phyloP scores from a whole-genome alignment of 352 stramenopile genomes.

The Pythium catenulatum region DNA sequence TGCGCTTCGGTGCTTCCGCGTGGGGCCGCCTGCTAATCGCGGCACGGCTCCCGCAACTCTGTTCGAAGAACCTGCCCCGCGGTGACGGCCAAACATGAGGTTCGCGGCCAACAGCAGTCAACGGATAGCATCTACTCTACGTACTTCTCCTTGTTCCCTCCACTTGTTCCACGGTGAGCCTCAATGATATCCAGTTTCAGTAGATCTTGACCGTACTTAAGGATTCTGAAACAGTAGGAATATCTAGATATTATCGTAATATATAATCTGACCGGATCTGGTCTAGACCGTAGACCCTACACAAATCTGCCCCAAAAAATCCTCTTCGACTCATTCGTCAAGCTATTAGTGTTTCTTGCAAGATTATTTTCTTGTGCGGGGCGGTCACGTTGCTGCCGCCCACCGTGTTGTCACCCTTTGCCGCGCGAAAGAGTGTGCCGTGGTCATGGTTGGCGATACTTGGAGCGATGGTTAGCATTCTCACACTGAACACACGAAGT shows the following conservation, averaged over 20 bases:
- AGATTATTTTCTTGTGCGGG: too few relatives aligned
- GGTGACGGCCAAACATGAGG: too few relatives aligned
- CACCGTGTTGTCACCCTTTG: constrained; percentile 89
- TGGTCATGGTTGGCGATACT: constrained; percentile 92
- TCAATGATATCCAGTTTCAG: too few relatives aligned
- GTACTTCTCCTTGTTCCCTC: too few relatives aligned
- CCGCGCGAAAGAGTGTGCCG: constrained; percentile 88
- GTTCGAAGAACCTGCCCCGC: too few relatives aligned
- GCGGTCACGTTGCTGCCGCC: constrained; percentile 66
- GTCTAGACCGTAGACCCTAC: constrained; percentile 52
- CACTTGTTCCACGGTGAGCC: too few relatives aligned
- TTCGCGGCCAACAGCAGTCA: too few relatives aligned
- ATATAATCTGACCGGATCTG: constrained; percentile 1
- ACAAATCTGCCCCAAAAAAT: constrained; percentile 20
- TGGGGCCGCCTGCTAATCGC: background rate
- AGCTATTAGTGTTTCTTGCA: too few relatives aligned
- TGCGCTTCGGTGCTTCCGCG: too few relatives aligned
- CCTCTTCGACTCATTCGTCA: constrained; percentile 26
- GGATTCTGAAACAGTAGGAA: background rate
- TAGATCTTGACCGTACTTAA: too few relatives aligned
- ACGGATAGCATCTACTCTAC: too few relatives aligned
- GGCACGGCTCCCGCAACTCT: background rate
- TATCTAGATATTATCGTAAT: background rate
- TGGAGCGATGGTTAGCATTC: constrained; percentile 90
- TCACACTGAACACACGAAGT: constrained; percentile 91